Percentiles rank a stretch among this genome's conserved stretches.
Conservation (phyloP, 352 stramenopile genomes). For the Phytophthora sansomeana region DNA sequence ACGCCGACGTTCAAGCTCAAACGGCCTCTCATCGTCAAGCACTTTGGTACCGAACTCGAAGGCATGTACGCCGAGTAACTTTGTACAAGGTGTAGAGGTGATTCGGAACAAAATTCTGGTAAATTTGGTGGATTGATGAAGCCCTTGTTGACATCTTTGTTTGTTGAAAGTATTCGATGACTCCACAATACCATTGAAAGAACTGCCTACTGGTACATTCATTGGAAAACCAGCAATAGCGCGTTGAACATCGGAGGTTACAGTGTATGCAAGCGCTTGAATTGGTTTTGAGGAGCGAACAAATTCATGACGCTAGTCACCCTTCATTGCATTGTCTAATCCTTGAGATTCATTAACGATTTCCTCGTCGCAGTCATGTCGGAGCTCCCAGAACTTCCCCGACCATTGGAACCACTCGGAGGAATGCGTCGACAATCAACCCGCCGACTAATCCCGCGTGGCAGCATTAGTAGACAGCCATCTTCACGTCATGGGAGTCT, state of each 20-base stretch:
- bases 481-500: slow-evolving; percentile 19
- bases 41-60: slow-evolving; percentile 84
- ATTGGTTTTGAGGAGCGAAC: too few species aligned
- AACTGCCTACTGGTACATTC: too few species aligned
- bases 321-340: background rate
- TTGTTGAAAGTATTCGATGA: too few species aligned
- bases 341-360: background rate
- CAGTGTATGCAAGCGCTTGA: too few species aligned
- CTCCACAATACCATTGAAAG: too few species aligned
- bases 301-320: too few species aligned
- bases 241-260: too few species aligned
- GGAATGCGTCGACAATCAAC: slow-evolving; percentile 35
- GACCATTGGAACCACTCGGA: slow-evolving; percentile 6
- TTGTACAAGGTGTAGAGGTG: background rate
- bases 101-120: too few species aligned
- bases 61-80: slow-evolving; percentile 70
- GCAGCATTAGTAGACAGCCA: slow-evolving; percentile 3
- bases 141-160: too few species aligned
- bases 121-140: too few species aligned
- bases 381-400: slow-evolving; percentile 38
- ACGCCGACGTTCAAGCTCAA: slow-evolving; percentile 99
- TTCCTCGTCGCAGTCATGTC: slow-evolving; percentile 16
- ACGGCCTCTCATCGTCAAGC: slow-evolving; percentile 88
- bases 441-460: slow-evolving; percentile 4
- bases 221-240: too few species aligned